Percentiles rank a stretch among this genome's conserved stretches.
phyloP scores from a whole-genome alignment of 495 filamentous ascomycete genomes.

The Aspergillus cristatus region DNA sequence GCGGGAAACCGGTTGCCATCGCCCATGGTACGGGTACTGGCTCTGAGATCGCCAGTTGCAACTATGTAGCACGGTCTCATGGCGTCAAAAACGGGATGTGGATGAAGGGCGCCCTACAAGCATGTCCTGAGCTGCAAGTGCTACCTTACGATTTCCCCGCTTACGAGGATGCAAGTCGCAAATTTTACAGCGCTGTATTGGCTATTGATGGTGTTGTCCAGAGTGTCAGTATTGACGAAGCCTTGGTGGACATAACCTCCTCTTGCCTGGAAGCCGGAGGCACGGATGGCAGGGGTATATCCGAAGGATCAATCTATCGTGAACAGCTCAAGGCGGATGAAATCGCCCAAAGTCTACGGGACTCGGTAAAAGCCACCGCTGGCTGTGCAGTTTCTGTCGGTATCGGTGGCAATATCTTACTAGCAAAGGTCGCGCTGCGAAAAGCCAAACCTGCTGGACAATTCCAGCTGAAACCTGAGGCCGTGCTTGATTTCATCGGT shows the following conservation, averaged over 20 bases:
- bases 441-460: slow-evolving; percentile 95
- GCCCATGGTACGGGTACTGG: slow-evolving; percentile 78
- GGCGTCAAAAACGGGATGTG: slow-evolving; percentile 98
- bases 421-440: slow-evolving; percentile 81
- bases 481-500: slow-evolving; percentile 66
- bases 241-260: slow-evolving; percentile 66
- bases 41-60: slow-evolving; percentile 95
- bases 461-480: slow-evolving; percentile 73
- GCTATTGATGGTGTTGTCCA: slow-evolving; percentile 73
- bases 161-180: slow-evolving; percentile 84
- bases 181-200: slow-evolving; percentile 82
- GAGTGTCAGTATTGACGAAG: slow-evolving; percentile 95
- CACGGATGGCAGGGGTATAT: slow-evolving; percentile 55
- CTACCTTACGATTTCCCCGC: slow-evolving; percentile 88
- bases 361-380: slow-evolving; percentile 60
- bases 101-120: slow-evolving; percentile 81
- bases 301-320: slow-evolving; percentile 64
- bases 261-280: slow-evolving; percentile 58
- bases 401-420: slow-evolving; percentile 82
- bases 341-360: slow-evolving; percentile 58
- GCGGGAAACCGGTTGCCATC: slow-evolving; percentile 78
- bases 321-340: slow-evolving; percentile 77
- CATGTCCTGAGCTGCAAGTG: slow-evolving; percentile 77
- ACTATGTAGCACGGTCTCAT: slow-evolving; percentile 77
- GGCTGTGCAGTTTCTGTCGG: slow-evolving; percentile 88